These are phyloP conservation scores for Staphylotrichum tortipilum DNA, from an alignment of 495 filamentous ascomycete species.

Conservation along the genomic window DNA sequence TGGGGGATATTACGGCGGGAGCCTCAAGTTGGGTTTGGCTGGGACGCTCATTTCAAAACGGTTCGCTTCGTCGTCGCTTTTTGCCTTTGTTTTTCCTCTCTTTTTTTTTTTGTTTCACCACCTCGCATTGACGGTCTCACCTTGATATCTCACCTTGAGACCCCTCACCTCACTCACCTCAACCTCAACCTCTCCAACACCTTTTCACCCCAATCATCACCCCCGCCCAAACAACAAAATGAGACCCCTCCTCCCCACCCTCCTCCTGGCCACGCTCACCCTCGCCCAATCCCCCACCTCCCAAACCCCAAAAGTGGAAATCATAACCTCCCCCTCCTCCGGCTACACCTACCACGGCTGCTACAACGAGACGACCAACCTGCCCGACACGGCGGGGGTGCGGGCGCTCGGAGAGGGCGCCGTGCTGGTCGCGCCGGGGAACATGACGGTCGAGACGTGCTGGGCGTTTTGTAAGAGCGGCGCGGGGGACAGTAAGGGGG, in stretches of 20 bases:
- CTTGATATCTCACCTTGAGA: too few species aligned
- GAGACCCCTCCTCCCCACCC: neutral
- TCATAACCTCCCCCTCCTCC: neutral
- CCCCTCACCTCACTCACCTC: too few species aligned
- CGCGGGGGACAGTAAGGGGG: neutral
- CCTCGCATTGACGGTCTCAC: too few species aligned
- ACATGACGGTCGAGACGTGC: constrained; percentile 38
- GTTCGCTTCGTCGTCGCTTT: too few species aligned
- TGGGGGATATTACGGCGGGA: too few species aligned
- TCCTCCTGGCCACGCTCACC: neutral
- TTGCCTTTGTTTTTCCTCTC: too few species aligned
- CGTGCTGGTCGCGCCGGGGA: constrained; percentile 17
- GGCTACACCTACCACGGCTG: constrained; percentile 36
- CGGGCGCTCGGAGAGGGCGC: constrained; percentile 30
- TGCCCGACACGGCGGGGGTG: constrained; percentile 19
- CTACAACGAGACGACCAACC: constrained; percentile 39
- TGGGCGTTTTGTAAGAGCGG: constrained; percentile 30
- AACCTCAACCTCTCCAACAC: neutral
- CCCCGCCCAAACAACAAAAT: neutral
- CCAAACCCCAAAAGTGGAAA: too few species aligned
- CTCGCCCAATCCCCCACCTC: neutral
- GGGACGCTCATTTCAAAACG: too few species aligned
- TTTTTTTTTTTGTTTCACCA: too few species aligned
- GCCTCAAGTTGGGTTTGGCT: too few species aligned
- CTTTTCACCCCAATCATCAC: too few species aligned